Percentiles rank a stretch among this genome's conserved stretches.
Evolutionary conservation across 148 eudicot genomes (phyloP).

Genomic region (Rhododendron molle): DNA sequence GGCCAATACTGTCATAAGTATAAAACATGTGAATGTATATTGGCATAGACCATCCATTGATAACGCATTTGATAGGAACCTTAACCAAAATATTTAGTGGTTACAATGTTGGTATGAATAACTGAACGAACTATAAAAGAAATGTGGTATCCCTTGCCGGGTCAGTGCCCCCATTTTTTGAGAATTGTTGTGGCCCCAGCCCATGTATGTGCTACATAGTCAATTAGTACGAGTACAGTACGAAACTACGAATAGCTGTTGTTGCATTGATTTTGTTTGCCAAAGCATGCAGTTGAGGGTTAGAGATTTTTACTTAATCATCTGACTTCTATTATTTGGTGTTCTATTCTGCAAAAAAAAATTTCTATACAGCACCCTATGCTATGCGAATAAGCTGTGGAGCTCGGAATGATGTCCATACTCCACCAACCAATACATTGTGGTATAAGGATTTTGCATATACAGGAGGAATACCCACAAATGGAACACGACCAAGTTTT

Average conservation of each 20-base stretch:
- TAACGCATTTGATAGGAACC: neutral
- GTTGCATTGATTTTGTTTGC: neutral
- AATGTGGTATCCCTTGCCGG: neutral
- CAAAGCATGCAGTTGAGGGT: neutral
- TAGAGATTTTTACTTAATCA: neutral
- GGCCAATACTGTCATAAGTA: neutral
- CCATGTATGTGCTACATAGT: neutral
- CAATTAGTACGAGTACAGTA: neutral
- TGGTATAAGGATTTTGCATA: slow-evolving; percentile 91
- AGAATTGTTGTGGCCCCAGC: neutral
- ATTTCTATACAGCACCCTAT: slow-evolving; percentile 58
- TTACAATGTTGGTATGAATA: neutral
- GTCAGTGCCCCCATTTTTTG: neutral
- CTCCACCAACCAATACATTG: slow-evolving; percentile 65
- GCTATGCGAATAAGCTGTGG: slow-evolving; percentile 93
- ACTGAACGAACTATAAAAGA: neutral
- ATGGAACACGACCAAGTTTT: slow-evolving; percentile 80
- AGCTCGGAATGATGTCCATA: slow-evolving; percentile 55
- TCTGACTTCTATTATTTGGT: neutral
- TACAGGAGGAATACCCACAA: slow-evolving; percentile 79
- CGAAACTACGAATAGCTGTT: neutral
- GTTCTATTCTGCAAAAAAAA: neutral
- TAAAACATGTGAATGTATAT: neutral
- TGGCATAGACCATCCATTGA: neutral
- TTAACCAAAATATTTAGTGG: neutral